These are phyloP conservation scores for Azolla pinnata DNA, from an alignment of 75 land plant species.

Conservation along the genomic window DNA sequence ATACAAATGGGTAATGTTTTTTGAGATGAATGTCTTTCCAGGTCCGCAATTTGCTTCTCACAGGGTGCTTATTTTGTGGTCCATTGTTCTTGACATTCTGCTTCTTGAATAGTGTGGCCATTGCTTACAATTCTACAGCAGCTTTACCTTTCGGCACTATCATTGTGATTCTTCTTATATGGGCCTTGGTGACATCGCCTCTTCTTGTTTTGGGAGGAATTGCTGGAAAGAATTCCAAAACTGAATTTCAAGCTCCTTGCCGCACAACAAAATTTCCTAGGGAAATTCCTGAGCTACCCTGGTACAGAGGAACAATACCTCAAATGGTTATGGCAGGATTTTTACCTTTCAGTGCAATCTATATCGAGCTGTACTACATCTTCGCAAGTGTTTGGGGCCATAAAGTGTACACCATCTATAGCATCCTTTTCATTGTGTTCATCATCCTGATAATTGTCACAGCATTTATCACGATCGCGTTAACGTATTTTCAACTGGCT, in stretches of 20 bases:
- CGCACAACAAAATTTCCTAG: constrained; percentile 61
- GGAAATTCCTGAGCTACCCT: constrained; percentile 63
- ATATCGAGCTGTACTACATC: constrained; percentile 60
- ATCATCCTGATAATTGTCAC: constrained; percentile 58
- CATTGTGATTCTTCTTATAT: constrained; percentile 51
- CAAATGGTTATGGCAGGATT: constrained; percentile 82
- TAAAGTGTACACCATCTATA: constrained; percentile 73
- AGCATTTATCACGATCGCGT: constrained; percentile 63
- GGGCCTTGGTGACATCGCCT: constrained; percentile 65
- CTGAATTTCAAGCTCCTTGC: constrained; percentile 59
- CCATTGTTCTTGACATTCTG: constrained; percentile 49
- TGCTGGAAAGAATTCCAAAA: constrained; percentile 62
- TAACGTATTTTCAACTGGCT: constrained; percentile 74
- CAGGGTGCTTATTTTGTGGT: constrained; percentile 56
- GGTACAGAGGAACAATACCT: constrained; percentile 53
- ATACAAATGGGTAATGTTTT: too few species aligned
- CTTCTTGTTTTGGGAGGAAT: constrained; percentile 67
- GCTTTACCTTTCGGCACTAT: constrained; percentile 66
- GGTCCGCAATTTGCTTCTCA: constrained; percentile 50
- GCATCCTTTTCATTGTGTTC: constrained; percentile 75
- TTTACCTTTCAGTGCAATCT: constrained; percentile 74
- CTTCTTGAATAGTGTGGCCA: constrained; percentile 50
- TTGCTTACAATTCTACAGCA: constrained; percentile 49
- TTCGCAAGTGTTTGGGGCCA: constrained; percentile 76
- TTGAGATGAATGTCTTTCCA: too few species aligned